Percentiles rank a stretch among this genome's conserved stretches.
Evolutionary conservation across 2,329 filamentous ascomycete genomes (phyloP).

Genomic region (Ascosphaera acerosa): DNA sequence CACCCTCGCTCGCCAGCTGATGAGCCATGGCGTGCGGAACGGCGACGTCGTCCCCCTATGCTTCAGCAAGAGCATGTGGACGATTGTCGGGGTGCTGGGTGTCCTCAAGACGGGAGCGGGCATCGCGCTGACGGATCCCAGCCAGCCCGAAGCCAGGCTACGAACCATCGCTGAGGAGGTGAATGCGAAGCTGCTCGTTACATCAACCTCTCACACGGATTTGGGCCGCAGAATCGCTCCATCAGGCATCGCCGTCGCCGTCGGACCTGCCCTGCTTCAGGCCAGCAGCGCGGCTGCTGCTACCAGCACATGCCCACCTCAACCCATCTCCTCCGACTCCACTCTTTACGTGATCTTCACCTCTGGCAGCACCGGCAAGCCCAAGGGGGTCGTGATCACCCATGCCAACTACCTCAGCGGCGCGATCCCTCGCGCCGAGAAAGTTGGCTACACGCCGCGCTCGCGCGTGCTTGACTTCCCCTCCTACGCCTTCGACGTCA

Average conservation of each 20-base stretch:
- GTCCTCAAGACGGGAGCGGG: conserved; percentile 11
- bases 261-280: conserved; percentile 1
- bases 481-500: conserved; percentile 28
- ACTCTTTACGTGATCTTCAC: conserved; percentile 34
- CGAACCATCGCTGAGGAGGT: conserved; percentile 7
- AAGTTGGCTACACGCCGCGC: conserved; percentile 23
- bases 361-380: conserved; percentile 27
- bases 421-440: conserved; percentile 26
- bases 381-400: conserved; percentile 35
- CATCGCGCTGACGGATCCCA: conserved; percentile 11
- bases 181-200: conserved; percentile 5
- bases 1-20: conserved; percentile 10
- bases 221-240: conserved; percentile 3
- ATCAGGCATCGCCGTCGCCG: conserved; percentile 2
- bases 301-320: no score
- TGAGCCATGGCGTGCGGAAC: conserved; percentile 11
- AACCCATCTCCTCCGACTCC: conserved; percentile 4
- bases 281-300: conserved; percentile 1
- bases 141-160: conserved; percentile 12
- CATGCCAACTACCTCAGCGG: conserved; percentile 33
- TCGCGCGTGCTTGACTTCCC: conserved; percentile 37
- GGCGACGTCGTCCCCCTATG: conserved; percentile 8
- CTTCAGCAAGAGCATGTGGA: conserved; percentile 13
- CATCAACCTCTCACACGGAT: conserved; percentile 4
- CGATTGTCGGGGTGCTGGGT: conserved; percentile 9